Base-by-base conservation (phyloP, 225 moss, liverwort and hornwort species). In the Pseudoscleropodium purum region DNA sequence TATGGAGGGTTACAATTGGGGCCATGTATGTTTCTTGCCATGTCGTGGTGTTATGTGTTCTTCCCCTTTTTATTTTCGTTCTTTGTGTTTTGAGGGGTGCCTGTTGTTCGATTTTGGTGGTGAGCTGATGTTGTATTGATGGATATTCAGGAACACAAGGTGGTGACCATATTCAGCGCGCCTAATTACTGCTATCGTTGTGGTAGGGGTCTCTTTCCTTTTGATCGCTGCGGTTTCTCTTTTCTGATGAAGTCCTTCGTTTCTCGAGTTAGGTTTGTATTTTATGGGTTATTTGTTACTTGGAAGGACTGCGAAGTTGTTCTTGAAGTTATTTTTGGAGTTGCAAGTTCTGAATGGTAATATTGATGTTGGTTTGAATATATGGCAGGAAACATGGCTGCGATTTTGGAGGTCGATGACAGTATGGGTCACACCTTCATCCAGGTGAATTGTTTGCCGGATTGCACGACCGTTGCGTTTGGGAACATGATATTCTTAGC, bases 161-260 rank as follows among this genome's bases (percentile, higher is more conserved):
- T 98, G 92, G 98, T 98, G 43, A 98, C 98, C 30, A 97, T 98
- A 75, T 98, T 98, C 95, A 98, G 98, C 91, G 97, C 98, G 45
- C 98, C 98, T 33, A 98, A 98, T 82, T 97, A 98, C 94, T 98
- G 98, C 91, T 98, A 98, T 85, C 98, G 98, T 69, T 97, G 98
- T 76, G 98, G 98, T 92, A 96, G 91, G 36, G 12, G 9, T 47
- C 41, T 69, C 29, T 78, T 47, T 79, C 39, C 41, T 87, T 51
- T 61, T 60, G 26, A 3, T 34, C 1, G 0, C 39, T 30, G 36
- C 23, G 54, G 51, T 61, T 39, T 11, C 2, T 39, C 13, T 45
- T 52, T n/a, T 4, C 7, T 59, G 4, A 11, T 39, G 18, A 4
- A 16, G 27, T 79, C 27, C n/a, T 18, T n/a, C 1, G 39, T 59